phyloP scores from a whole-genome alignment of 306 rosid species.

The Betula pendula region DNA sequence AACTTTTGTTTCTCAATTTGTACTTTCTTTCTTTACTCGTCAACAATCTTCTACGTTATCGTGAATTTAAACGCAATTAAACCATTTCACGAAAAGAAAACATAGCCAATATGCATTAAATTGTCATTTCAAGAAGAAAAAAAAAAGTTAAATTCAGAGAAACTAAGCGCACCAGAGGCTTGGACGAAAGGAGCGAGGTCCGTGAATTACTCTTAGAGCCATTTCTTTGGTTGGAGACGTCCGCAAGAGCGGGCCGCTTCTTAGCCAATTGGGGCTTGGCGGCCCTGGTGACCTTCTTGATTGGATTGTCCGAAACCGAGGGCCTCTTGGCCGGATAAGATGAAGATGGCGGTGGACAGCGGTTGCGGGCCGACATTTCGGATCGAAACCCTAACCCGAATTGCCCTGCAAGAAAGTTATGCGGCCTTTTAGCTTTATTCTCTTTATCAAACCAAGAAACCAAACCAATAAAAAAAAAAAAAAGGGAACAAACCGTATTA shows the following conservation, averaged over 20 bases:
- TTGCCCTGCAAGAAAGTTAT: constrained; percentile 22
- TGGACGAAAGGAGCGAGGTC: constrained; percentile 20
- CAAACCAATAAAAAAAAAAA: neutral
- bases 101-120: neutral
- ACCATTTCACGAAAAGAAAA: too few relatives aligned
- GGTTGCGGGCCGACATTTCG: constrained; percentile 39
- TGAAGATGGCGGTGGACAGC: constrained; percentile 17
- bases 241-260: constrained; percentile 55
- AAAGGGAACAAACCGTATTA: neutral
- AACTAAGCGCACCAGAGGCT: constrained; percentile 43
- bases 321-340: constrained; percentile 28
- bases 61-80: too few relatives aligned
- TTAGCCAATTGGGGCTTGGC: constrained; percentile 34
- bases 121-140: neutral
- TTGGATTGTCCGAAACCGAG: constrained; percentile 19
- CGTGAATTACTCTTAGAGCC: constrained; percentile 22
- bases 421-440: constrained; percentile 7
- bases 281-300: constrained; percentile 30
- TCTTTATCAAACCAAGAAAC: neutral
- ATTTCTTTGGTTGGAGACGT: constrained; percentile 46
- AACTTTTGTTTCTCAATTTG: too few relatives aligned
- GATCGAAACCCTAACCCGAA: constrained; percentile 28
- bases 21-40: too few relatives aligned
- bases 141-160: neutral
- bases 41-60: too few relatives aligned